These are phyloP conservation scores for Globisporangium nunn DNA, from an alignment of 352 stramenopile species.

Conservation along the genomic window DNA sequence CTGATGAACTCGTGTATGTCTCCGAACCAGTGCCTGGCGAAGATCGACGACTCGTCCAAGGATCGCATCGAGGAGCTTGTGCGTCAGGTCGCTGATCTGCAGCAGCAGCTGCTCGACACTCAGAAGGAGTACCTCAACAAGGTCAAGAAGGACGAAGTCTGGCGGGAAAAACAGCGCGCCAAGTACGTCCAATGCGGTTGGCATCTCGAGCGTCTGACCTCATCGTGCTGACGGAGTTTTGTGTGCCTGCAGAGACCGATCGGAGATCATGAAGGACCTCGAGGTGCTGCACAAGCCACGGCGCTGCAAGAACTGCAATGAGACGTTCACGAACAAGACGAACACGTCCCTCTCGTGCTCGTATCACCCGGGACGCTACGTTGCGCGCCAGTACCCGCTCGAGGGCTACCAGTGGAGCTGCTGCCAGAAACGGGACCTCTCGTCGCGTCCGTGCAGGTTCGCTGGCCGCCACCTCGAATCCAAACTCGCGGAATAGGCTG, in stretches of 20 bases:
- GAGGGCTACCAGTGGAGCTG: constrained; percentile 82
- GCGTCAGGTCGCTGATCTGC: constrained; percentile 57
- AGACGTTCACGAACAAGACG: constrained; percentile 75
- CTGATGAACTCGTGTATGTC: neutral
- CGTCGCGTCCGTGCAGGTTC: constrained; percentile 75
- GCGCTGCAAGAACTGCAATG: constrained; percentile 75
- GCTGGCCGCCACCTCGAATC: constrained; percentile 65
- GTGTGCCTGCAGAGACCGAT: constrained; percentile 29
- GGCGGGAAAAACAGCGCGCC: constrained; percentile 55
- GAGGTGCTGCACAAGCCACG: constrained; percentile 67
- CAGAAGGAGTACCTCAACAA: constrained; percentile 79
- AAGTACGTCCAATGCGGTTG: constrained; percentile 16
- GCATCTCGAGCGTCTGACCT: neutral
- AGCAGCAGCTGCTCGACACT: constrained; percentile 67
- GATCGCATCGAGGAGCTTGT: constrained; percentile 75
- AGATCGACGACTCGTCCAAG: constrained; percentile 71
- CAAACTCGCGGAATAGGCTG: constrained; percentile 43
- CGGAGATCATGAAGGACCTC: constrained; percentile 67
- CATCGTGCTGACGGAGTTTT: neutral
- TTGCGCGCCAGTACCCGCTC: constrained; percentile 70
- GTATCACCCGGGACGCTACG: constrained; percentile 67
- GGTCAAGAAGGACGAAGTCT: constrained; percentile 67
- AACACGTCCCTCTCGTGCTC: constrained; percentile 79
- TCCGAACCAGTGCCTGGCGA: constrained; percentile 32
- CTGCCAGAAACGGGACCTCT: constrained; percentile 76